Conservation (phyloP, 192 early-diverging fungal species). For the Dispira simplex region DNA sequence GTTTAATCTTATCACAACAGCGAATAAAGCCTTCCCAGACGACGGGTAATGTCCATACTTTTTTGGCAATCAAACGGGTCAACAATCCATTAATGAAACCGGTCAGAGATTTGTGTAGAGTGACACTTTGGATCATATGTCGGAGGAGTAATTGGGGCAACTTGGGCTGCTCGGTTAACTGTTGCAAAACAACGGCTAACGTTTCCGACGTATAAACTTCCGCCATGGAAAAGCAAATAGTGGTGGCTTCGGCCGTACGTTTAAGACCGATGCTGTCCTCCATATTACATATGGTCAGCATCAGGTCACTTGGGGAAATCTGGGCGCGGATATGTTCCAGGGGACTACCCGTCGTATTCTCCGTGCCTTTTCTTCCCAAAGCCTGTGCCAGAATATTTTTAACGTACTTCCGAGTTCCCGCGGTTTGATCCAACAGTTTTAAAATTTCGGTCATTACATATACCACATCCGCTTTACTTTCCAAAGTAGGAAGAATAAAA, state of each 20-base stretch:
- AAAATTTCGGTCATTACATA: neutral
- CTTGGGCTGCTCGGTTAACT: neutral
- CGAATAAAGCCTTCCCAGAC: neutral
- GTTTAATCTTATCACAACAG: neutral
- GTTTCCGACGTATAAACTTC: neutral
- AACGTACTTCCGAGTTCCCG: neutral
- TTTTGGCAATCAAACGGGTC: neutral
- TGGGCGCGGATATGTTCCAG: neutral
- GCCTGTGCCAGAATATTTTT: neutral
- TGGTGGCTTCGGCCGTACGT: neutral
- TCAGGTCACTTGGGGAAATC: neutral
- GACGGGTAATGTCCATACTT: neutral
- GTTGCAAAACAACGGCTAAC: neutral
- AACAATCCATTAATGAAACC: neutral
- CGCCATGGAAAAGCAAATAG: neutral
- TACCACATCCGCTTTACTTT: neutral
- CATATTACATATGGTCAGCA: slow-evolving; percentile 7
- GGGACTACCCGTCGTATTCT: neutral
- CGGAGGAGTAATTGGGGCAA: neutral
- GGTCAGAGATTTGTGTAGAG: neutral
- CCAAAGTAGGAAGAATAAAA: neutral
- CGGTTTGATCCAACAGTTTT: neutral
- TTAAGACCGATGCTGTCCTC: neutral
- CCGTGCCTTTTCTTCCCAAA: neutral
- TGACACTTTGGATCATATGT: neutral